Conservation (phyloP, 2,329 filamentous ascomycete genomes). For the Trichoderma pleuroti region DNA sequence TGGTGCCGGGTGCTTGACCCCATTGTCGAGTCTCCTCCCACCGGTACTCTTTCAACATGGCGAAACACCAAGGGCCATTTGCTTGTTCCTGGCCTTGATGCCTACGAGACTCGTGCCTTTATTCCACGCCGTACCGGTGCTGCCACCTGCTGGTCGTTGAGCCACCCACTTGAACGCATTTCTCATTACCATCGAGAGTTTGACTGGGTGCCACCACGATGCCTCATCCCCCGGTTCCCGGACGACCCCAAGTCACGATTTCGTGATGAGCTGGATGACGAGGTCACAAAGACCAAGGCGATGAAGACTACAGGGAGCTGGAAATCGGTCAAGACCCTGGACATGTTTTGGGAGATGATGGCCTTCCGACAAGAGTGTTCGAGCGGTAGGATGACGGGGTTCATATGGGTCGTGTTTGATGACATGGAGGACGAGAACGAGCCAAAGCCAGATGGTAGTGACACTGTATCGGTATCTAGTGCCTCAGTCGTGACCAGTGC, state of each 20-base stretch:
- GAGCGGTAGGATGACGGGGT: constrained; percentile 85
- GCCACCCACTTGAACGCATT: constrained; percentile 65
- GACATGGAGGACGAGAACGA: constrained; percentile 33
- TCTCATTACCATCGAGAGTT: constrained; percentile 59
- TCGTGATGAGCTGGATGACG: constrained; percentile 82
- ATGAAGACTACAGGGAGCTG: constrained; percentile 64
- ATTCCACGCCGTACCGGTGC: constrained; percentile 52
- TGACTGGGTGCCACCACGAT: constrained; percentile 67
- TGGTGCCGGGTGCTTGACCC: constrained; percentile 89
- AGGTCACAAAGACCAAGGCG: constrained; percentile 57
- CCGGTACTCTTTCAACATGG: constrained; percentile 35
- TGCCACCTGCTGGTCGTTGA: constrained; percentile 63
- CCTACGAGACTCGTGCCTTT: constrained; percentile 75
- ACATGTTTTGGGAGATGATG: constrained; percentile 99
- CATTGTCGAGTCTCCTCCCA: constrained; percentile 53
- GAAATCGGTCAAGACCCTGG: constrained; percentile 77
- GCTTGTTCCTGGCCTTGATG: constrained; percentile 80
- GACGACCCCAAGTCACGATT: constrained; percentile 95
- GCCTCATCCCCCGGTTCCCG: constrained; percentile 83
- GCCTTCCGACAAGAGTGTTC: constrained; percentile 94
- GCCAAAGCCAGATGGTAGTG: constrained; percentile 1
- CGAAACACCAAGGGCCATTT: constrained; percentile 69
- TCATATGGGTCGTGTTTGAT: constrained; percentile 88
- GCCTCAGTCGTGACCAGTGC: constrained; percentile 26
- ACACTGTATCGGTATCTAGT: constrained; percentile 27